These are phyloP conservation scores for Penicillium tannophilum DNA, from an alignment of 495 filamentous ascomycete species.

Conservation along the genomic window DNA sequence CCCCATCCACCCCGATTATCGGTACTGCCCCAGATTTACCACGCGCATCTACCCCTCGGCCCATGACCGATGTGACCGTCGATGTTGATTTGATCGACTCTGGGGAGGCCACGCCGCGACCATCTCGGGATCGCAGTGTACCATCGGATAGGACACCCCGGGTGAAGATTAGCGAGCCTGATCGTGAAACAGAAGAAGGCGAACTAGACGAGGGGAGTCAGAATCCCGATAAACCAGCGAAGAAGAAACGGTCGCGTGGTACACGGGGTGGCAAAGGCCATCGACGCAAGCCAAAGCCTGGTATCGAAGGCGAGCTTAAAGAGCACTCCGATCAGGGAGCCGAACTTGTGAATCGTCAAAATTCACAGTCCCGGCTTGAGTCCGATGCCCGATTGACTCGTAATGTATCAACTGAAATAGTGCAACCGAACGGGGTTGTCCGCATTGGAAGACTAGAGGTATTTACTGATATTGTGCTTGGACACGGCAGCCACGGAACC, in stretches of 20 bases:
- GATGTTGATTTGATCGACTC: constrained; percentile 35
- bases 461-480: constrained; percentile 70
- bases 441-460: constrained; percentile 75
- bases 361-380: constrained; percentile 52
- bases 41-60: constrained; percentile 25
- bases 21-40: constrained; percentile 32
- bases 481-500: constrained; percentile 82
- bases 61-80: constrained; percentile 36
- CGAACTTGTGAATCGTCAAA: constrained; percentile 41
- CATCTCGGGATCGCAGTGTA: constrained; percentile 25
- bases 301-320: constrained; percentile 41
- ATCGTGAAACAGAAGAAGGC: constrained; percentile 40
- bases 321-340: constrained; percentile 47
- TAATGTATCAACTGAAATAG: constrained; percentile 42
- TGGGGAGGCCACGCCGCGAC: constrained; percentile 28
- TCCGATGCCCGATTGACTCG: constrained; percentile 53
- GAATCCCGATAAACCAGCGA: constrained; percentile 63
- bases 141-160: constrained; percentile 28
- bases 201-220: constrained; percentile 44
- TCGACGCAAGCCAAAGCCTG: constrained; percentile 60
- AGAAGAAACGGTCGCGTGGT: constrained; percentile 74
- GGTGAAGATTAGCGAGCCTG: constrained; percentile 49
- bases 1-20: constrained; percentile 46
- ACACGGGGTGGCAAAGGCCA: constrained; percentile 78
- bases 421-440: constrained; percentile 53